phyloP scores from a whole-genome alignment of 164 flowering plant genomes.

The Sedum album region DNA sequence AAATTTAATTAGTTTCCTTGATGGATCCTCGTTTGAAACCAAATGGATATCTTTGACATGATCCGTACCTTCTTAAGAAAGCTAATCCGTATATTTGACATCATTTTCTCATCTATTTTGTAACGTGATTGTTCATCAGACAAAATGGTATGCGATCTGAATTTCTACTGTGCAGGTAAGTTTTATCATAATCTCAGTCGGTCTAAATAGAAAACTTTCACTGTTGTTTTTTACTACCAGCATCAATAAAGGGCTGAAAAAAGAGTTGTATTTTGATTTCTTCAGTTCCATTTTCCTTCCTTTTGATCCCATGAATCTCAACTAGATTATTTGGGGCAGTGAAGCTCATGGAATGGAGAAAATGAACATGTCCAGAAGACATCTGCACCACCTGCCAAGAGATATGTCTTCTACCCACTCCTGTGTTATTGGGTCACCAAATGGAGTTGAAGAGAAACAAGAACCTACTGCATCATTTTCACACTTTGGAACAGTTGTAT shows the following conservation, averaged over 20 bases:
- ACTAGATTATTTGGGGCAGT: background rate
- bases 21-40: background rate
- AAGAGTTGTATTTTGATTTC: background rate
- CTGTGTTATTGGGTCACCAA: no score
- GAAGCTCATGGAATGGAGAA: background rate
- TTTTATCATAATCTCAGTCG: no score
- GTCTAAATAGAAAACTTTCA: conserved; percentile 15
- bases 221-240: no score
- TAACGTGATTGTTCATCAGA: no score
- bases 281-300: background rate
- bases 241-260: background rate
- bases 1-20: background rate
- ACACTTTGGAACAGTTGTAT: background rate
- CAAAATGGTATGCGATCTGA: no score
- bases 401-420: conserved; percentile 1
- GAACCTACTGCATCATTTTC: conserved; percentile 1
- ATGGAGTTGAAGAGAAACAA: background rate
- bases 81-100: no score
- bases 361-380: background rate
- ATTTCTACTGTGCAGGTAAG: no score
- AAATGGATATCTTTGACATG: background rate
- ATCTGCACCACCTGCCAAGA: background rate
- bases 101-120: no score
- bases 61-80: no score
- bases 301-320: background rate